phyloP scores from a whole-genome alignment of 2,329 filamentous ascomycete genomes.

The Bipolaris victoriae region DNA sequence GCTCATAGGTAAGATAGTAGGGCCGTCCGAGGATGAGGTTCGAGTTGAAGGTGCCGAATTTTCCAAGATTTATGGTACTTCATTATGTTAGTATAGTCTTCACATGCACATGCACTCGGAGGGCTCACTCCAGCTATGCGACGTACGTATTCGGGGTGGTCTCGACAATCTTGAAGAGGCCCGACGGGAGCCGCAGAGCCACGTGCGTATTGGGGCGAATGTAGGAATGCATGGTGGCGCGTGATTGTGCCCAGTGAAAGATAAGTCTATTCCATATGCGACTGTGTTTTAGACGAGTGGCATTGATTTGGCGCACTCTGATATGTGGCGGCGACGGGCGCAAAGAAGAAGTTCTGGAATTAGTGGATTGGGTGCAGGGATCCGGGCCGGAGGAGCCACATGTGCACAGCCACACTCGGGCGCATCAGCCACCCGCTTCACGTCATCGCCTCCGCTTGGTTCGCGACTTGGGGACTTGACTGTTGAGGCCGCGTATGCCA shows the following conservation, averaged over 20 bases:
- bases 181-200: conserved; percentile 64
- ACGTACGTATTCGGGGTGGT: conserved; percentile 70
- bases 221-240: conserved; percentile 50
- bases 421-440: conserved; percentile 8
- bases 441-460: conserved; percentile 23
- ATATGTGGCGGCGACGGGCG: not conserved
- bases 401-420: not conserved
- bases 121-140: conserved; percentile 44
- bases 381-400: not conserved
- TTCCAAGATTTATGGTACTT: conserved; percentile 86
- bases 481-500: conserved; percentile 14
- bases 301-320: conserved; percentile 1
- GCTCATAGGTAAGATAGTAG: conserved; percentile 88
- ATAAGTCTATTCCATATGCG: conserved; percentile 19
- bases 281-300: not conserved
- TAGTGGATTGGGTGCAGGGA: conserved; percentile 15
- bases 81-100: conserved; percentile 12
- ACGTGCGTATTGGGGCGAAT: conserved; percentile 60
- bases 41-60: conserved; percentile 88
- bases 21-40: conserved; percentile 92
- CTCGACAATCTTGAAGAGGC: conserved; percentile 63
- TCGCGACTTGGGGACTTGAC: conserved; percentile 5
- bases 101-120: conserved; percentile 8
- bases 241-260: conserved; percentile 8
- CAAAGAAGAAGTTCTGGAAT: conserved; percentile 8